A percentile compares a stretch with the other conserved stretches of the same genome.
phyloP scores from a whole-genome alignment of 2,329 filamentous ascomycete species.

The Lasiodiplodia sp. region DNA sequence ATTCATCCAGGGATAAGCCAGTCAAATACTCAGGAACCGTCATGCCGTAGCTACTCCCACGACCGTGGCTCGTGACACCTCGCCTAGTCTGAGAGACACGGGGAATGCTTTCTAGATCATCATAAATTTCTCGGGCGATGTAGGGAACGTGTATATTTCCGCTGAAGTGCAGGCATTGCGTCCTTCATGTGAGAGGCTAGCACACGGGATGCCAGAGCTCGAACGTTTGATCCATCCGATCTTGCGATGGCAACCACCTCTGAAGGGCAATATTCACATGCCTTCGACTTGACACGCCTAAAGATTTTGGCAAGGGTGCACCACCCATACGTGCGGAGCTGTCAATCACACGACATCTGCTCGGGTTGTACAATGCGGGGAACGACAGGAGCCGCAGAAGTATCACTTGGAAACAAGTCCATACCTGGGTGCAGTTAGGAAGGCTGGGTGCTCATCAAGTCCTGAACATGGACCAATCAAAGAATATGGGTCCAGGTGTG shows the following conservation, averaged over 20 bases:
- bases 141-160: background rate
- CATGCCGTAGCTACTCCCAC: background rate
- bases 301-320: background rate
- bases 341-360: constrained; percentile 13
- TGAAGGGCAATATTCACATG: background rate
- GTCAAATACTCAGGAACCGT: constrained; percentile 3
- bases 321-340: background rate
- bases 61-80: background rate
- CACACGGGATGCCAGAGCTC: background rate
- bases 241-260: background rate
- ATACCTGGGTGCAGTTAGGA: background rate
- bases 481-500: background rate
- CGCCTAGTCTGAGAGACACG: background rate
- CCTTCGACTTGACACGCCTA: background rate
- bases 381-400: constrained; percentile 9
- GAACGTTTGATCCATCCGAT: background rate
- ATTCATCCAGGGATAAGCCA: background rate
- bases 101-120: constrained; percentile 5
- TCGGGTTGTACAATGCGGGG: constrained; percentile 5
- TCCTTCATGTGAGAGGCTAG: constrained; percentile 3
- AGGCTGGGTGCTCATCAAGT: background rate
- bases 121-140: constrained; percentile 1
- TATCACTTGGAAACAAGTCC: background rate
- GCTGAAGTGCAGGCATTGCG: background rate
- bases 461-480: background rate